Percentiles rank a stretch among this genome's conserved stretches.
phyloP scores from a whole-genome alignment of 2,329 filamentous ascomycete species.

The Tolypocladium endophyticum region DNA sequence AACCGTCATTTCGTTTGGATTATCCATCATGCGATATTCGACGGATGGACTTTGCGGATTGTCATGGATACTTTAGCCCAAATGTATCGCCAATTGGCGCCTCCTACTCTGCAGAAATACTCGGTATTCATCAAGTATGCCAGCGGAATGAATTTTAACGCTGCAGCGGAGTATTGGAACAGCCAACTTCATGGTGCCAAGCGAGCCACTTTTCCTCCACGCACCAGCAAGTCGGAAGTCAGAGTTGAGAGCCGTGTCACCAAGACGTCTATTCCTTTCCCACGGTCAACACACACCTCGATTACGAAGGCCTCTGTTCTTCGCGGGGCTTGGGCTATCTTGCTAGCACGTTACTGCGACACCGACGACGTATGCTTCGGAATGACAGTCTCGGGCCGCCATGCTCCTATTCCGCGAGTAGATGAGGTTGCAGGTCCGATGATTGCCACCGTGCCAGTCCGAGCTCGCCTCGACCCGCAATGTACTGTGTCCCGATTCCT shows the following conservation, averaged over 20 bases:
- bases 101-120: not conserved
- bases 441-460: constrained; percentile 10
- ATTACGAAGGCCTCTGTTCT: constrained; percentile 7
- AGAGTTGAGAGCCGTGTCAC: not conserved
- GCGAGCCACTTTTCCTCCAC: not conserved
- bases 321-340: constrained; percentile 15
- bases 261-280: not conserved
- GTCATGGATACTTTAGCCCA: constrained; percentile 2
- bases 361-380: constrained; percentile 14
- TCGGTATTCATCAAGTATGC: constrained; percentile 1
- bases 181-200: constrained; percentile 3
- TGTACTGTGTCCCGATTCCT: constrained; percentile 7
- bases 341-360: constrained; percentile 7
- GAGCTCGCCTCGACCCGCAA: constrained; percentile 1
- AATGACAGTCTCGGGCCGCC: constrained; percentile 11
- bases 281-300: not conserved
- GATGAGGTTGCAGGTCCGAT: constrained; percentile 11
- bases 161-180: constrained; percentile 3
- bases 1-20: constrained; percentile 11
- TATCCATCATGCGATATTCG: constrained; percentile 15
- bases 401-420: constrained; percentile 10
- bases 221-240: not conserved
- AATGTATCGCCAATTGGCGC: constrained; percentile 1
- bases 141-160: not conserved
- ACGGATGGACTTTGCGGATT: constrained; percentile 13